A percentile compares a stretch with the other conserved stretches of the same genome.
These are phyloP conservation scores for Drechslera avenae DNA, from an alignment of 2,329 filamentous ascomycete species.

Conservation along the genomic window DNA sequence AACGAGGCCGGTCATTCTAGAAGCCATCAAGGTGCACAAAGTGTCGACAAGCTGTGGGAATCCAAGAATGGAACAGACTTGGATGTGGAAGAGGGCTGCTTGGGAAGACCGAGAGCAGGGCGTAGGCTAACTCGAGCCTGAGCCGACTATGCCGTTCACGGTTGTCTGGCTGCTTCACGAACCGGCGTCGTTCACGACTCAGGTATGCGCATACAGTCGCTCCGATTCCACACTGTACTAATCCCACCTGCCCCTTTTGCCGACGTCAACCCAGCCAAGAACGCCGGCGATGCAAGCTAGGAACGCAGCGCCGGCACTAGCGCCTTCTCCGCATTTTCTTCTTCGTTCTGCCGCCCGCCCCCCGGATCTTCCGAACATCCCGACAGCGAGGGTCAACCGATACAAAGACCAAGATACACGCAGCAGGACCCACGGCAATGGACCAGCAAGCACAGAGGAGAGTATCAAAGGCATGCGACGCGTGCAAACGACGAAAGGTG, in stretches of 20 bases:
- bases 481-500: slow-evolving; percentile 55
- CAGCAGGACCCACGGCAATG: slow-evolving; percentile 34
- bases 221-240: slow-evolving; percentile 5
- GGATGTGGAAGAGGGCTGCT: no score
- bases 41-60: no score
- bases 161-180: no score
- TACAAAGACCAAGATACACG: slow-evolving; percentile 15
- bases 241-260: slow-evolving; percentile 11
- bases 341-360: slow-evolving; percentile 5
- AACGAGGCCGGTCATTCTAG: no score
- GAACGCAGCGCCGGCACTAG: slow-evolving; percentile 14
- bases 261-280: neutral
- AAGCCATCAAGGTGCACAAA: no score
- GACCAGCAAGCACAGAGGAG: slow-evolving; percentile 35
- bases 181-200: neutral
- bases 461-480: slow-evolving; percentile 53
- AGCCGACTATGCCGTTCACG: no score
- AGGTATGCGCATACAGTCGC: slow-evolving; percentile 10
- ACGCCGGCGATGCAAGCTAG: slow-evolving; percentile 9
- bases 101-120: no score
- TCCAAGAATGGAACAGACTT: no score
- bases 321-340: slow-evolving; percentile 17
- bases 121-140: no score
- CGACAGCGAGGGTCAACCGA: slow-evolving; percentile 12
- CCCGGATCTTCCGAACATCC: slow-evolving; percentile 19